Evolutionary conservation across 129 eudicot species (phyloP).

Genomic region (Heracleum sosnowskyi): DNA sequence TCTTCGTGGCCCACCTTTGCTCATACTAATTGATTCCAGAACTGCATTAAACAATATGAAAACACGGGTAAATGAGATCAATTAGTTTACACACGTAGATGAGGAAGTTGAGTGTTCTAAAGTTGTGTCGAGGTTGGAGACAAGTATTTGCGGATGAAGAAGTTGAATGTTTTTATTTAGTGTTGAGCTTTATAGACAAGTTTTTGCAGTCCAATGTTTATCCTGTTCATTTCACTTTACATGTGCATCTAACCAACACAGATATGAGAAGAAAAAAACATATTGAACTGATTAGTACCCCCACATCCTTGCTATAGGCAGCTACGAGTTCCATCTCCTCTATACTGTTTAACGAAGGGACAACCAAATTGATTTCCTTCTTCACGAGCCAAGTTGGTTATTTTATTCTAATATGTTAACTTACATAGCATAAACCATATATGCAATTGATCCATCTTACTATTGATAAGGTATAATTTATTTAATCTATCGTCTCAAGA

Average conservation of each 20-base stretch:
- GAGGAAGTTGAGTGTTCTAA: background rate
- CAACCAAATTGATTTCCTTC: background rate
- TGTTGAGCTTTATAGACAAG: background rate
- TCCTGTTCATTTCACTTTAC: no score
- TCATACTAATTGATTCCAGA: conserved; percentile 47
- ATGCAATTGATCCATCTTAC: no score
- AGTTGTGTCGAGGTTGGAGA: background rate
- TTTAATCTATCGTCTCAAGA: no score
- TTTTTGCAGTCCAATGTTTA: no score
- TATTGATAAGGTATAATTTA: no score
- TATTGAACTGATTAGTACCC: background rate
- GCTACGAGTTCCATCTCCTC: background rate
- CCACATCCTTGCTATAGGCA: background rate
- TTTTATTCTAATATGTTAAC: no score
- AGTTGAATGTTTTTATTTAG: background rate
- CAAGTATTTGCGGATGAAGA: background rate
- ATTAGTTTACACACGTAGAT: background rate
- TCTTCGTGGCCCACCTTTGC: conserved; percentile 86
- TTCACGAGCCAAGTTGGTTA: no score
- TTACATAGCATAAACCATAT: no score
- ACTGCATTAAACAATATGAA: conserved; percentile 27
- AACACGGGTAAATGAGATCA: background rate
- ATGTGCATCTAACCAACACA: background rate
- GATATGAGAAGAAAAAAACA: background rate
- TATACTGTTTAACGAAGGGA: background rate